Base-by-base conservation (phyloP, 805 yeast species). In the Candida saitoana region DNA sequence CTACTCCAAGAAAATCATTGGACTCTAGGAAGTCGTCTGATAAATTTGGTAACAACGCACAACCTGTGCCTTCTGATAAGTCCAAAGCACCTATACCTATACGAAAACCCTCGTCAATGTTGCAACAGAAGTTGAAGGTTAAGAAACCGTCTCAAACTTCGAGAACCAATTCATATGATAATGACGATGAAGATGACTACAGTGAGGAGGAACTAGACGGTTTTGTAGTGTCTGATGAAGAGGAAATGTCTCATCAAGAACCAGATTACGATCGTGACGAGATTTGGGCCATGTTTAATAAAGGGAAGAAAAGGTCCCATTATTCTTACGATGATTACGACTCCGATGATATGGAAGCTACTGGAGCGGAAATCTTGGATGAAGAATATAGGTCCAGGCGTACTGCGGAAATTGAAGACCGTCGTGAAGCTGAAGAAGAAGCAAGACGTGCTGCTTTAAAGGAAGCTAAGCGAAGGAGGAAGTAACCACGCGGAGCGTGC, bases 321-420 rank as follows among this genome's bases (percentile, higher is more conserved):
- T 73, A 69, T 46, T 57, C 67, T 19, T 67, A 71, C 39, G 71
- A 73, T 40, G 79, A 76, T 42, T 76, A 72, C 41, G 73, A 76
- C 45, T 60, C 55, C 32, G 81, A 74, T 44, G 88, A 87, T 54
- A 91, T 93, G 97, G 98, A 91, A 57, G 96, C 96, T 2, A 84
- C 93, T 1, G 97, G 96, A 19, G 82, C 82, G 19, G 97, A 91
- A 48, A 79, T 93, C 18, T 65, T 88, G 33, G 86, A 79, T 43
- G 99, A 91, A 55, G 99, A 91, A 62, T 76, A 69, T 46, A 55
- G 76, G 25, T 83, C 96, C 9, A 69, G 80, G 29, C 73, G 73
- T 38, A 74, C 73, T 41, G 99, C 95, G 0, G 74, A 77, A 50
- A 48, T 73, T 31, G 99, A 93, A 57, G 99, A 91, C 55, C 66